Conservation (phyloP, 2,329 filamentous ascomycete genomes). For the Chrysosporium queenslandicum region DNA sequence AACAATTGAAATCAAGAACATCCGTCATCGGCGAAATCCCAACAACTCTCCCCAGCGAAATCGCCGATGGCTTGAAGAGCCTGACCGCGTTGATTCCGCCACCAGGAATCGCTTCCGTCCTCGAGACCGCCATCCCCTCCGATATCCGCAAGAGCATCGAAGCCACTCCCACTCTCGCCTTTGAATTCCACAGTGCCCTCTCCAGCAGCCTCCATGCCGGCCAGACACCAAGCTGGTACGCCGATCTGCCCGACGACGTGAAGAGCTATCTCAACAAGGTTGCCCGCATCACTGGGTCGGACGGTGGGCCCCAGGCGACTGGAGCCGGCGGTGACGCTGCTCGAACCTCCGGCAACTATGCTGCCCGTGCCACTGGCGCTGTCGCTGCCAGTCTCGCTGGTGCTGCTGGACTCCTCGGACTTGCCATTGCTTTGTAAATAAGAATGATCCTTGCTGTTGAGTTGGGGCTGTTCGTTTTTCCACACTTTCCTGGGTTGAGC, state of each 20-base stretch:
- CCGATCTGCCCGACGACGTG: constrained; percentile 13
- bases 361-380: constrained; percentile 14
- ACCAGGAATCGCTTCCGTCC: constrained; percentile 6
- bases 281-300: constrained; percentile 31
- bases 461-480: not conserved
- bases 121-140: constrained; percentile 13
- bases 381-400: constrained; percentile 16
- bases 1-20: not conserved
- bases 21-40: constrained; percentile 1
- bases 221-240: constrained; percentile 16
- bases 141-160: constrained; percentile 9
- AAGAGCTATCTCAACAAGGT: constrained; percentile 12
- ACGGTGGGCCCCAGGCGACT: not conserved
- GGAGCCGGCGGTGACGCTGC: constrained; percentile 1
- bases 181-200: constrained; percentile 11
- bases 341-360: constrained; percentile 7
- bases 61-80: constrained; percentile 5
- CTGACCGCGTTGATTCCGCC: constrained; percentile 7
- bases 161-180: constrained; percentile 2
- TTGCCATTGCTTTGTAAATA: constrained; percentile 17
- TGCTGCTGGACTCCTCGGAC: constrained; percentile 18
- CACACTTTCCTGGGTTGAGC: not conserved
- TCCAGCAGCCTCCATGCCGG: constrained; percentile 15
- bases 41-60: not conserved
- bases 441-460: not conserved